A percentile compares a stretch with the other conserved stretches of the same genome.
Conservation (phyloP, 352 stramenopile species). For the Phytophthora lateralis region DNA sequence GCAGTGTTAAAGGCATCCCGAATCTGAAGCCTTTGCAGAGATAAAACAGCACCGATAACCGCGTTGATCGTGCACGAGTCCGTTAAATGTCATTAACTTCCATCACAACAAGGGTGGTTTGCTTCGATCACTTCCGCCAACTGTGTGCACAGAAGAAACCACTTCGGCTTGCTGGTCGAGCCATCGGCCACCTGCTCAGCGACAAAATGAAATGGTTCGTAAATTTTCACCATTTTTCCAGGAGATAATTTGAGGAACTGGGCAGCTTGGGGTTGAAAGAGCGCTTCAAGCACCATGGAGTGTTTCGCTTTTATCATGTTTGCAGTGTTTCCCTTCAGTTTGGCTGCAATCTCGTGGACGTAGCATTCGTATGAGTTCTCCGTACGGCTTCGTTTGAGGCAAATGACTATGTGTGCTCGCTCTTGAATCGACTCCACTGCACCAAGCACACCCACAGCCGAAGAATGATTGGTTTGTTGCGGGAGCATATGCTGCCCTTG, state of each 20-base stretch:
- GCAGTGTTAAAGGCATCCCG: conserved; percentile 7
- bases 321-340: conserved; percentile 18
- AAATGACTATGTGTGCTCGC: conserved; percentile 45
- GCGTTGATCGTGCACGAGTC: neutral
- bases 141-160: conserved; percentile 57
- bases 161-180: conserved; percentile 27
- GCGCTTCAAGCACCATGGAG: conserved; percentile 30
- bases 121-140: conserved; percentile 47
- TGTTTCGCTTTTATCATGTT: conserved; percentile 13
- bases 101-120: conserved; percentile 7
- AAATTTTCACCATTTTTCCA: conserved; percentile 49
- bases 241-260: conserved; percentile 37
- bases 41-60: neutral
- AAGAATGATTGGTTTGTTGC: conserved; percentile 25
- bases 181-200: conserved; percentile 27
- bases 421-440: conserved; percentile 53
- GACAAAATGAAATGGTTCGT: conserved; percentile 67
- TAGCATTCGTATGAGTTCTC: conserved; percentile 40
- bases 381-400: conserved; percentile 13
- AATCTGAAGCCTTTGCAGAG: conserved; percentile 5
- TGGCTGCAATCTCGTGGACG: conserved; percentile 32
- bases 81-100: neutral
- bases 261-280: conserved; percentile 39
- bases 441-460: neutral
- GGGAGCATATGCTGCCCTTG: conserved; percentile 57